Evolutionary conservation across 352 stramenopile genomes (phyloP), one percentile per base, ranked within the genome.

Genomic region (Globisporangium alternatum): DNA sequence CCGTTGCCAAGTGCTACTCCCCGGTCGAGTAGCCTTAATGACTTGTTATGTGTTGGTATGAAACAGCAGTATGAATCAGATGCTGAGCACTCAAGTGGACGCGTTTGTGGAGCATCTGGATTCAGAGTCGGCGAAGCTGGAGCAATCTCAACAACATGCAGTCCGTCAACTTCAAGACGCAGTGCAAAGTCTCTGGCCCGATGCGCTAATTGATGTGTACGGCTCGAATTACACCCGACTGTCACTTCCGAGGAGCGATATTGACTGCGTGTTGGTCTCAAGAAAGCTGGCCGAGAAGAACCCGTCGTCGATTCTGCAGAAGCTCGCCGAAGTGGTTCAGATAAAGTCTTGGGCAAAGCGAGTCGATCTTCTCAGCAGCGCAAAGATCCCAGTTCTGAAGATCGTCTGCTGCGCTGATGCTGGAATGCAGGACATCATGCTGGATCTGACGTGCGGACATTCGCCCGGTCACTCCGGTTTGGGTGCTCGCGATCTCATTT

Each of bases 301-400:
- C 19, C 91, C 97, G n/a, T 76, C 89, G 25, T 75, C 78, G 4
- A 93, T 96, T 59, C 86, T 99, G 65, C 94, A 97, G 64, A 68
- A 93, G 7, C 76, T 99, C 13, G 83, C 88, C 19, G 74, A 83
- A 41, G 86, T 90, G 54, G 65, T 99, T 12, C 89, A 91, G 44
- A 72, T 69, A 17, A 87, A 95, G 43, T 33, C 72, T 1, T 97
- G 89, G 85, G 81, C 74, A 6, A 84, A 85, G 59, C 86, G 86
- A 28, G 90, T 99, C 17, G 97, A 99, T 59, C 71, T 98, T 30
- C 95, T 99, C 37, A 87, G 91, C 60, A 83, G 89, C 56, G 98
- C 97, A 37, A 95, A 97, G 65, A 97, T 99, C 41, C 97, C 97
- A 19, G 94, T 98, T 44, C 90, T 99, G 56, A 99, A 99, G 72